These are phyloP conservation scores for Vitis hybrid DNA, from an alignment of 177 flowering plant genomes.

Conservation along the genomic window DNA sequence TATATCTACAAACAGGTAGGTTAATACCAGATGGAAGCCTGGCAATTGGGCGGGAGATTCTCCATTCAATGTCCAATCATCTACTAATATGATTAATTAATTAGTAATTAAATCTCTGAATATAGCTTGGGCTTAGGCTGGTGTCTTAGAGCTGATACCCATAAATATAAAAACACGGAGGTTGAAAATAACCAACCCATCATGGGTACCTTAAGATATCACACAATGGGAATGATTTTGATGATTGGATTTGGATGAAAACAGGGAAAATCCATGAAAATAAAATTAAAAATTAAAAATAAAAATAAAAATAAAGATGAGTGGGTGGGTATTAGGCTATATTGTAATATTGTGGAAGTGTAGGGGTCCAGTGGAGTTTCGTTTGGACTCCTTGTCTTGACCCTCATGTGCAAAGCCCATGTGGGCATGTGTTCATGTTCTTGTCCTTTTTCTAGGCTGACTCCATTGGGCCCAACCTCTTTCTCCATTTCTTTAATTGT, in stretches of 20 bases:
- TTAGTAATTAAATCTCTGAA: too few relatives aligned
- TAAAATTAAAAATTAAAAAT: neutral
- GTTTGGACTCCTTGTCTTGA: constrained; percentile 15
- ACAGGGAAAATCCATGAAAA: neutral
- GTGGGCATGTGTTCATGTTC: constrained; percentile 43
- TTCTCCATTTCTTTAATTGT: neutral
- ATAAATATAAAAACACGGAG: too few relatives aligned
- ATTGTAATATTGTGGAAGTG: neutral
- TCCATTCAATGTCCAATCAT: too few relatives aligned
- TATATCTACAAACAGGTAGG: too few relatives aligned
- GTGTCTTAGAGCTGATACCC: too few relatives aligned
- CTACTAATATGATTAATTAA: too few relatives aligned
- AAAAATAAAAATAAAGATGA: neutral
- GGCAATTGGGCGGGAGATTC: too few relatives aligned
- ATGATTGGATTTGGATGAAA: neutral
- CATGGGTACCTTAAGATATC: neutral
- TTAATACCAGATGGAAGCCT: too few relatives aligned
- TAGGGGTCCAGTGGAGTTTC: neutral
- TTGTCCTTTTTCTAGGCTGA: constrained; percentile 13
- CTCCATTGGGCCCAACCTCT: constrained; percentile 9
- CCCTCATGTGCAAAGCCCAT: constrained; percentile 45
- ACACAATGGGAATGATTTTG: constrained; percentile 4
- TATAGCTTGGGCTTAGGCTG: too few relatives aligned
- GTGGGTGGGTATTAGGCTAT: neutral
- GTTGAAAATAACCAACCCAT: too few relatives aligned